Evolutionary conservation across 2,329 filamentous ascomycete species (phyloP).

Genomic region (Calonectria hawksworthii): DNA sequence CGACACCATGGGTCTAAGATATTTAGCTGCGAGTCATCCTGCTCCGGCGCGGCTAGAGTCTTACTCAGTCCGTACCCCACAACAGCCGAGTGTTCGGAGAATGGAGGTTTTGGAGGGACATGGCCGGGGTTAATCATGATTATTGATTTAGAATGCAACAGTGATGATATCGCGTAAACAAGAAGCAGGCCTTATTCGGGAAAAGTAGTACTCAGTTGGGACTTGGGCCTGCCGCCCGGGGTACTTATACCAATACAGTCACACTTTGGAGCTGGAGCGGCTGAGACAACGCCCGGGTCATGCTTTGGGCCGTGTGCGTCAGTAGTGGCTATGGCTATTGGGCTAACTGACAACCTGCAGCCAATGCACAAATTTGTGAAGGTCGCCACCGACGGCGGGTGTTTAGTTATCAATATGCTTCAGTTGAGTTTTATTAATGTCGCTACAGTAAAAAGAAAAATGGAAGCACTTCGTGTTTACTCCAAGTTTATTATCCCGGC

Average conservation of each 20-base stretch:
- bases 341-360: neutral
- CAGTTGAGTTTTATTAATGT: too few relatives aligned
- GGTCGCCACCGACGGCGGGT: too few relatives aligned
- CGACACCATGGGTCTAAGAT: neutral
- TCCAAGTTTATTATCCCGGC: too few relatives aligned
- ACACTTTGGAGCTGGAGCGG: neutral
- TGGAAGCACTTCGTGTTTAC: too few relatives aligned
- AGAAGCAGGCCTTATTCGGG: too few relatives aligned
- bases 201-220: neutral
- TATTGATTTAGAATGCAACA: neutral
- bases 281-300: neutral
- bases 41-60: neutral
- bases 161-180: too few relatives aligned
- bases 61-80: neutral
- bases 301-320: neutral
- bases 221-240: neutral
- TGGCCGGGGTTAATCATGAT: neutral
- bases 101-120: neutral
- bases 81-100: neutral
- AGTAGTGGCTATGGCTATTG: neutral
- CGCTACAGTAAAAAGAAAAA: too few relatives aligned
- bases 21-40: neutral
- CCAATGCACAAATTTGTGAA: too few relatives aligned
- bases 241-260: neutral
- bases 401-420: too few relatives aligned